Evolutionary conservation across 495 filamentous ascomycete species (phyloP).

Genomic region (Aspergillus kassunensis): DNA sequence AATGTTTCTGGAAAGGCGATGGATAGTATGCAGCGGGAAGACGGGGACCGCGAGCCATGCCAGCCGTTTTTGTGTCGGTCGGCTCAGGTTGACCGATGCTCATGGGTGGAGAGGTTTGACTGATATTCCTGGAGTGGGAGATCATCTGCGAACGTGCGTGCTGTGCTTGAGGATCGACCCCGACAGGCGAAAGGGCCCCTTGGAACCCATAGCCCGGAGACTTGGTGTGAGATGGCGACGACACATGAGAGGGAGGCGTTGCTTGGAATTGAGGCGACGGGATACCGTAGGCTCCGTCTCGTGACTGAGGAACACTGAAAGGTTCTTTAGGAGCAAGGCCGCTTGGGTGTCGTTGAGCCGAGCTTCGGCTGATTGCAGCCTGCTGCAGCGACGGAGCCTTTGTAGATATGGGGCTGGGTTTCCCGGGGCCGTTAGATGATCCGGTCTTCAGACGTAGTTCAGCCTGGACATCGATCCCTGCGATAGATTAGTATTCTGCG

Average conservation of each 20-base stretch:
- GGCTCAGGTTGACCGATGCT: constrained; percentile 41
- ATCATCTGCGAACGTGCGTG: constrained; percentile 49
- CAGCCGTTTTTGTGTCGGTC: constrained; percentile 32
- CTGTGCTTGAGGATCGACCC: constrained; percentile 53
- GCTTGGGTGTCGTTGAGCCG: constrained; percentile 63
- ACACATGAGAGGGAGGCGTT: constrained; percentile 77
- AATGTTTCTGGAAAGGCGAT: constrained; percentile 86
- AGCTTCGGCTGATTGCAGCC: constrained; percentile 66
- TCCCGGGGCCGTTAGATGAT: constrained; percentile 56
- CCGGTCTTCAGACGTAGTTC: constrained; percentile 87
- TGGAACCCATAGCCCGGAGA: constrained; percentile 69
- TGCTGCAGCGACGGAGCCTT: constrained; percentile 65
- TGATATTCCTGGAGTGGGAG: constrained; percentile 40
- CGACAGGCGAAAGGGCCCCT: constrained; percentile 64
- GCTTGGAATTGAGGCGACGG: constrained; percentile 64
- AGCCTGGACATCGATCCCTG: constrained; percentile 95
- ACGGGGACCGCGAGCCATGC: constrained; percentile 28
- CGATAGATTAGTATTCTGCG: constrained; percentile 3
- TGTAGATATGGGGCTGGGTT: constrained; percentile 47
- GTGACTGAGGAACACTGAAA: constrained; percentile 50
- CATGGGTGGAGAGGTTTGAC: constrained; percentile 38
- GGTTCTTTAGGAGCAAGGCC: constrained; percentile 72
- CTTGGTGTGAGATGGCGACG: constrained; percentile 68
- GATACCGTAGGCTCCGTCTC: constrained; percentile 46
- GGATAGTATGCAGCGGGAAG: constrained; percentile 66